Evolutionary conservation across 2,329 filamentous ascomycete genomes (phyloP).

Genomic region (Sclerotiophoma versabilis): DNA sequence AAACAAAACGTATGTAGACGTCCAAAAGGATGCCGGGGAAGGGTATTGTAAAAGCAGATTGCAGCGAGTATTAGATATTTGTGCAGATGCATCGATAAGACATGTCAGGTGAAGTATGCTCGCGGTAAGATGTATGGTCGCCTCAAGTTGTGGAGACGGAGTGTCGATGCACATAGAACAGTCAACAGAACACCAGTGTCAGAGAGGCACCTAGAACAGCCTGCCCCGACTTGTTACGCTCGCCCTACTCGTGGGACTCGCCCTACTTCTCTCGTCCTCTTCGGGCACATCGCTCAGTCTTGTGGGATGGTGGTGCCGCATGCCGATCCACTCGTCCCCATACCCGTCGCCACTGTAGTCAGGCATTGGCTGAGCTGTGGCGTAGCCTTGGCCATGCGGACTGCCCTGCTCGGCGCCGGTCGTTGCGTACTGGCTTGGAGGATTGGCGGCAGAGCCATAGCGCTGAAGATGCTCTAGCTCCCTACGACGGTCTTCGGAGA

Average conservation of each 20-base stretch:
- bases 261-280: slow-evolving; percentile 50
- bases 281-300: slow-evolving; percentile 51
- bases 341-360: slow-evolving; percentile 50
- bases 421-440: slow-evolving; percentile 37
- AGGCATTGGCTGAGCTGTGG: slow-evolving; percentile 22
- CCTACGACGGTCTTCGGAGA: slow-evolving; percentile 57
- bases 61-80: slow-evolving; percentile 14
- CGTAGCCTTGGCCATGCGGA: slow-evolving; percentile 28
- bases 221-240: slow-evolving; percentile 45
- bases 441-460: slow-evolving; percentile 51
- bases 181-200: background rate
- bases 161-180: background rate
- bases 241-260: slow-evolving; percentile 44
- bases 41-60: slow-evolving; percentile 10
- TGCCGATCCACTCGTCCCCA: slow-evolving; percentile 47
- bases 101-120: slow-evolving; percentile 5
- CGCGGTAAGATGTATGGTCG: slow-evolving; percentile 6
- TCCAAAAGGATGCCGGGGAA: slow-evolving; percentile 6
- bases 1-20: slow-evolving; percentile 8
- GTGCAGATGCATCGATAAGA: background rate
- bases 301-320: slow-evolving; percentile 50
- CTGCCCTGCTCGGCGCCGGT: slow-evolving; percentile 26
- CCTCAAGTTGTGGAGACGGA: background rate
- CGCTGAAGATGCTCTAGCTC: slow-evolving; percentile 57
- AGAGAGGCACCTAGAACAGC: slow-evolving; percentile 13